Base-by-base conservation (phyloP, 1,284 basidiomycete species). In the Mycosarcoma maydis region DNA sequence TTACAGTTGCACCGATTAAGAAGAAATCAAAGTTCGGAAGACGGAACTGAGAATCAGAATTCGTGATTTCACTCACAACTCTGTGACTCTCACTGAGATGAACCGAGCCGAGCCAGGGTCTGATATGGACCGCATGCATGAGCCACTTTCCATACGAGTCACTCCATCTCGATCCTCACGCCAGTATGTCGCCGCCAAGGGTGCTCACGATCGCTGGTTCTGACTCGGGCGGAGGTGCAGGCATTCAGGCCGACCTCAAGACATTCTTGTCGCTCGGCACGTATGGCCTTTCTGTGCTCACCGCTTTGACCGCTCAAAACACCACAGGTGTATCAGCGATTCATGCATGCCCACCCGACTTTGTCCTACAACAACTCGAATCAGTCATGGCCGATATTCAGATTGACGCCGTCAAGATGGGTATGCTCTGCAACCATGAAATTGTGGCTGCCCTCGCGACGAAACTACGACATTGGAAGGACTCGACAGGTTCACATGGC, bases 291-390 rank as follows among this genome's bases (percentile, higher is more conserved):
- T 91, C 89, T 55, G 92, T 89, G 4, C 84, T 95, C 50, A 96
- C 94, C 0, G 93, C 92, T 0, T 82, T 97, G 41, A 94, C 92
- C 0, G 91, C 94, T 0, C 94, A 98, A 80, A 96, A 96, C 81
- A 96, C 94, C 0, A 85, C 83, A 0, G 93, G 92, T 5, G 93
- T 97, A 0, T 51, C 85, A 88, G 78, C 90, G 20, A 73, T 84
- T n/a, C 78, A 82, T 47, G 67, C 73, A 4, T 69, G 78, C 32
- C 73, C 73, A 13, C 47, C 82, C 51, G 68, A 65, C 13, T 78
- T 82, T 54, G 75, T 83, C 14, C 32, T 49, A 5, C 37, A 73
- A 16, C 83, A 97, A 90, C 85, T 97, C 37, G 80, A 82, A 19
- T 88, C 88, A 0, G 86, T 97, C 4, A 80, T 92, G n/a, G 85